Base-by-base conservation (phyloP, 1,139 yeast genomes). In the Yamadazyma pseudoaaseri region DNA sequence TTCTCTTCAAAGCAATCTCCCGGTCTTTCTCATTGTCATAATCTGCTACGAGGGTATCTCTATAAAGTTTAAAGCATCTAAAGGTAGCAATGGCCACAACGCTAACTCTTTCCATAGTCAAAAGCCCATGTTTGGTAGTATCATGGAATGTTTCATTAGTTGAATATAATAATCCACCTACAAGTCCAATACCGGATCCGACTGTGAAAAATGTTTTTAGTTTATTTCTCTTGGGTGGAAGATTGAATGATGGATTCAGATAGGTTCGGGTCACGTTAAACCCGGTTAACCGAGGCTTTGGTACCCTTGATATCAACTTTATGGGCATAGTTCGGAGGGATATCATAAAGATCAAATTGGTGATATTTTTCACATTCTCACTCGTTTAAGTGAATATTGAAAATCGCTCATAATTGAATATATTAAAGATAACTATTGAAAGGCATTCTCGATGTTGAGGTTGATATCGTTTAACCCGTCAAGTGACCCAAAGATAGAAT, bases 51-150 rank as follows among this genome's bases (percentile, higher is more conserved):
- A 90, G 63, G 0, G 79, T 70, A 32, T 66, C 68, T 39, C 81
- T 70, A 58, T 92, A 92, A 25, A 80, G 60, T 34, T 67, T 64
- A 49, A 84, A 78, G 53, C 92, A 84, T 41, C 77, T 62, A 10
- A 68, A 42, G 3, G 86, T 79, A 3, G 92, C 89, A 6, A 70
- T 56, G 0, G 81, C 62, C 1, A 83, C 92, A 6, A 81, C 79
- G 3, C 79, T 71, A 1, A 79, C 76, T 39, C 95, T 66, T 38
- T 75, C 74, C 1, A 65, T 49, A 0, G 82, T 72, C 20, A 70
- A 60, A 2, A 58, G 36, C 1, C 53, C 29, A 39, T 67, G 72
- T 34, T 53, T 54, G 31, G 58, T 49, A 1, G 46, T 46, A 20
- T 54, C 49, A 27, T 45, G 52, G 30, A 55, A 34, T 5, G 37